Conservation (phyloP, 345 rosid genomes). For the Dimocarpus longan region DNA sequence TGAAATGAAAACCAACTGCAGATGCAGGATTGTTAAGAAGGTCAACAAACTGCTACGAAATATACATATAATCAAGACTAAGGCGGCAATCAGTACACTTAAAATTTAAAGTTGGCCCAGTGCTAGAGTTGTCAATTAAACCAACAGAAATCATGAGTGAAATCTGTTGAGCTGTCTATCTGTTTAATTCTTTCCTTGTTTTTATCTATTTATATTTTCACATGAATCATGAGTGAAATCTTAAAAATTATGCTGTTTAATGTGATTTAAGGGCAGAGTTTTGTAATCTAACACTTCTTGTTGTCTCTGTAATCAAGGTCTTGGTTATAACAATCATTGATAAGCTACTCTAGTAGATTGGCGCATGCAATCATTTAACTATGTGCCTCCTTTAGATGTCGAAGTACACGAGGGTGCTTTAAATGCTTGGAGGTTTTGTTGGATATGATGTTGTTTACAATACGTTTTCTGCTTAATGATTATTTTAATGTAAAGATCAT, state of each 20-base stretch:
- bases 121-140: conserved; percentile 46
- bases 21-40: conserved; percentile 73
- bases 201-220: no score
- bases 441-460: neutral
- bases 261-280: neutral
- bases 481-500: neutral
- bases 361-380: neutral
- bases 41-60: conserved; percentile 92
- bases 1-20: conserved; percentile 89
- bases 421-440: neutral
- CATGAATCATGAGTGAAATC: no score
- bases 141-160: no score
- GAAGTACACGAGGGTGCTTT: neutral
- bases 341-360: no score
- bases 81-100: conserved; percentile 66
- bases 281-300: neutral
- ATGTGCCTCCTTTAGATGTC: neutral
- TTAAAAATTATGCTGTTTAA: neutral
- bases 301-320: no score
- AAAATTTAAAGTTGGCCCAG: conserved; percentile 80
- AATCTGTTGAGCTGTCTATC: no score
- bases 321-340: no score
- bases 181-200: no score
- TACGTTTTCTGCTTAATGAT: neutral
- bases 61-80: conserved; percentile 52